phyloP scores from a whole-genome alignment of 805 yeast genomes.

The Wickerhamomyces sydowiorum region DNA sequence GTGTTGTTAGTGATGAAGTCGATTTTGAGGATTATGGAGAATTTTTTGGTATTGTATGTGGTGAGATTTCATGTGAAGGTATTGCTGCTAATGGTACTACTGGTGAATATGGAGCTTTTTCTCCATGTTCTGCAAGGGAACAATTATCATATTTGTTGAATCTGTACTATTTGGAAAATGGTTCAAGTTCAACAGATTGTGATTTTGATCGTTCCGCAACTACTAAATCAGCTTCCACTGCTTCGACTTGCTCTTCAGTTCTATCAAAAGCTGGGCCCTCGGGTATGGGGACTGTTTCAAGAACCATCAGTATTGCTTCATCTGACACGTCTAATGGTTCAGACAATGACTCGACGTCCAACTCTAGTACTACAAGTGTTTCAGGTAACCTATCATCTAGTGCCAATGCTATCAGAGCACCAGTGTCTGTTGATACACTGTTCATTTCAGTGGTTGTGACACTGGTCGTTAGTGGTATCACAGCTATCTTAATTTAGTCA shows the following conservation, averaged over 20 bases:
- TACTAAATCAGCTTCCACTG: constrained; percentile 39
- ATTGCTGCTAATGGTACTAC: constrained; percentile 55
- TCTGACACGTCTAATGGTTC: constrained; percentile 11
- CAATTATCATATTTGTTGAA: constrained; percentile 61
- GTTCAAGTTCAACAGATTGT: constrained; percentile 45
- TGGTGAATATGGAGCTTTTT: constrained; percentile 68
- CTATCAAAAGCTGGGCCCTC: constrained; percentile 62
- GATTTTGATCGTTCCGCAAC: constrained; percentile 66
- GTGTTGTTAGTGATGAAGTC: constrained; percentile 57
- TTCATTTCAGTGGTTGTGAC: constrained; percentile 22
- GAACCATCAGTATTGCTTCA: constrained; percentile 22
- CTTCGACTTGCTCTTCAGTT: constrained; percentile 49
- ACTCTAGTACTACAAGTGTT: too few relatives aligned
- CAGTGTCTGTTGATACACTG: constrained; percentile 25
- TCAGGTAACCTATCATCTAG: constrained; percentile 13
- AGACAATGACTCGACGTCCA: constrained; percentile 13
- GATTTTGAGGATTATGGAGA: constrained; percentile 51
- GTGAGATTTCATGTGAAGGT: constrained; percentile 49
- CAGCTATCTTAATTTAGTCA: not conserved
- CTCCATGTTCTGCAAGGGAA: constrained; percentile 65
- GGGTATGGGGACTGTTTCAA: constrained; percentile 38
- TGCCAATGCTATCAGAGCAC: constrained; percentile 18
- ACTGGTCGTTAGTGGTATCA: constrained; percentile 2
- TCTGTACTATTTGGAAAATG: constrained; percentile 51
- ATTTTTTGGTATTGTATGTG: constrained; percentile 55